Conservation (phyloP, 2,329 filamentous ascomycete genomes). For the Pseudogymnoascus pannorum region DNA sequence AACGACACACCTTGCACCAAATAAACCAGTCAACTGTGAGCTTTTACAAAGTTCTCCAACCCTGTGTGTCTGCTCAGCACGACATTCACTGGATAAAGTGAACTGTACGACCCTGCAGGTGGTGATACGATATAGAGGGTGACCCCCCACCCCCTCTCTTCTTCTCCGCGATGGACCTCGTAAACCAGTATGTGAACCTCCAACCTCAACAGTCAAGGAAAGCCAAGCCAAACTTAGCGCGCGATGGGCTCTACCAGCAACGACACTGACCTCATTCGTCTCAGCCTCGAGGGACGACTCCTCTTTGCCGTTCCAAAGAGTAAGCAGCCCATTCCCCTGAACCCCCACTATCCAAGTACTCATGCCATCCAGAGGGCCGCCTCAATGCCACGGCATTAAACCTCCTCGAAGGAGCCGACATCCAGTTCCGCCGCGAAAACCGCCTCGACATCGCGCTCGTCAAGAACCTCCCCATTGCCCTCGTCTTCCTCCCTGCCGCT, state of each 20-base stretch:
- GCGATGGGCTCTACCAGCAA: conserved; percentile 46
- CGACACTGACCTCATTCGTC: conserved; percentile 30
- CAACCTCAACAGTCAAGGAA: conserved; percentile 12
- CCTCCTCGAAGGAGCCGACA: conserved; percentile 86
- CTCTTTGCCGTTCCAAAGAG: conserved; percentile 98
- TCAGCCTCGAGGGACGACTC: conserved; percentile 81
- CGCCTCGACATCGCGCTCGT: conserved; percentile 96
- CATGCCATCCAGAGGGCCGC: conserved; percentile 66
- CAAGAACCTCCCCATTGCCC: conserved; percentile 90
- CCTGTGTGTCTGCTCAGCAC: neutral
- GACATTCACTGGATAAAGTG: conserved; percentile 3
- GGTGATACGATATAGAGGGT: conserved; percentile 6
- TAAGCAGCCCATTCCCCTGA: conserved; percentile 41
- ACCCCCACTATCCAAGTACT: neutral
- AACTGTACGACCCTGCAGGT: conserved; percentile 6
- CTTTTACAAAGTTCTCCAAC: neutral
- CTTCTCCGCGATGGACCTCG: conserved; percentile 45
- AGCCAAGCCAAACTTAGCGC: conserved; percentile 14
- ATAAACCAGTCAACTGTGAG: neutral
- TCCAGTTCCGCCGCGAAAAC: conserved; percentile 92
- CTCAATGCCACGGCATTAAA: conserved; percentile 83
- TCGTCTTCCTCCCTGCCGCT: conserved; percentile 92
- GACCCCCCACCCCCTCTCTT: conserved; percentile 5
- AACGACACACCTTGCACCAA: neutral
- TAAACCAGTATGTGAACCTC: conserved; percentile 44